Evolutionary conservation across 495 filamentous ascomycete species (phyloP).

Genomic region (Cenococcum geophilum): DNA sequence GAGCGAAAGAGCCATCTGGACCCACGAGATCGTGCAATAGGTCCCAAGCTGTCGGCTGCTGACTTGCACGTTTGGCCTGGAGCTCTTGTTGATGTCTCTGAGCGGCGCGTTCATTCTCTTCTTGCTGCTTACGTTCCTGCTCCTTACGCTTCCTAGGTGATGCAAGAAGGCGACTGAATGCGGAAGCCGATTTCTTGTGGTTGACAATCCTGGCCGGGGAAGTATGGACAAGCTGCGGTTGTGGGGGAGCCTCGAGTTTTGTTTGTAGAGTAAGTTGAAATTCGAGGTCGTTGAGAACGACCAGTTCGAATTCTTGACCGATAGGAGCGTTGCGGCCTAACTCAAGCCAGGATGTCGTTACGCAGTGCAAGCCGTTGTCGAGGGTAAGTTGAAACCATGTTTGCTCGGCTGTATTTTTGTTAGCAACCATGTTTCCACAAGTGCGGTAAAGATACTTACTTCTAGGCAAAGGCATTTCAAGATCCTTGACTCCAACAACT

Average conservation of each 20-base stretch:
- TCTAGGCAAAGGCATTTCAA: slow-evolving; percentile 83
- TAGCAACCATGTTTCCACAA: slow-evolving; percentile 23
- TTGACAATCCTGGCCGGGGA: slow-evolving; percentile 46
- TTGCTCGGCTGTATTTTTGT: slow-evolving; percentile 59
- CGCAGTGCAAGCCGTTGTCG: slow-evolving; percentile 95
- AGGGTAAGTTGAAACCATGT: slow-evolving; percentile 90
- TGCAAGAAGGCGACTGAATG: slow-evolving; percentile 86
- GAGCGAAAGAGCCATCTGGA: slow-evolving; percentile 85
- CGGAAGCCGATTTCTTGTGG: slow-evolving; percentile 58
- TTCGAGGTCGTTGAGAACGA: slow-evolving; percentile 92
- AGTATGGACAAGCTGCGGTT: slow-evolving; percentile 34
- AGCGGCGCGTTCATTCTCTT: slow-evolving; percentile 62
- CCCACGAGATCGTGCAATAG: slow-evolving; percentile 78
- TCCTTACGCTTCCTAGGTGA: slow-evolving; percentile 94
- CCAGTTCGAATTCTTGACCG: slow-evolving; percentile 95
- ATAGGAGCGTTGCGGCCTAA: slow-evolving; percentile 89
- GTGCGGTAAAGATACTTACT: slow-evolving; percentile 50
- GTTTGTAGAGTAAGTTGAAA: slow-evolving; percentile 96
- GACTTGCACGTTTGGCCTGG: slow-evolving; percentile 50
- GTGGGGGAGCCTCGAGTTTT: slow-evolving; percentile 75
- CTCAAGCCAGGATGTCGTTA: slow-evolving; percentile 93
- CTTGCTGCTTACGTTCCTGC: slow-evolving; percentile 70
- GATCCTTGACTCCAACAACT: slow-evolving; percentile 90
- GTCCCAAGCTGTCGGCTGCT: slow-evolving; percentile 69
- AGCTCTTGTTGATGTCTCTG: slow-evolving; percentile 61